phyloP scores from a whole-genome alignment of 2,329 filamentous ascomycete genomes.

The Penicillium aurantiogriseum region DNA sequence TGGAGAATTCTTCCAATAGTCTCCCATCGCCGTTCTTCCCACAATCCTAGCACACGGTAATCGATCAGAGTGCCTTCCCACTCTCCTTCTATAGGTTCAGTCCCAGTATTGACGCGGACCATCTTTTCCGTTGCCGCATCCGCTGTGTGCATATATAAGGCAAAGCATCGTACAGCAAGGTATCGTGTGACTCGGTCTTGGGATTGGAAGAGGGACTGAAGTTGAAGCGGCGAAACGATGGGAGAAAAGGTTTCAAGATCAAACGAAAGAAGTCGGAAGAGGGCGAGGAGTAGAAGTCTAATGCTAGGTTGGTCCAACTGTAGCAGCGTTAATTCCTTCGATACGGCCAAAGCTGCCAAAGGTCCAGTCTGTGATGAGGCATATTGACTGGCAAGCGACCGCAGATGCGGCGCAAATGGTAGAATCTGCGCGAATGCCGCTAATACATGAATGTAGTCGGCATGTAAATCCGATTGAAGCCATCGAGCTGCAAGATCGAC shows the following conservation, averaged over 20 bases:
- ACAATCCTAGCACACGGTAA: conserved; percentile 68
- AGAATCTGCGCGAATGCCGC: conserved; percentile 76
- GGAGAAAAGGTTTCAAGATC: conserved; percentile 67
- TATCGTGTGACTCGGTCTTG: conserved; percentile 65
- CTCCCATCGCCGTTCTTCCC: conserved; percentile 60
- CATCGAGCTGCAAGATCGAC: conserved; percentile 82
- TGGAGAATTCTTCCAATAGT: conserved; percentile 35
- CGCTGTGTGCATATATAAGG: conserved; percentile 72
- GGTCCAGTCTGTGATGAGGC: conserved; percentile 34
- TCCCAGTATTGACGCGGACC: conserved; percentile 63
- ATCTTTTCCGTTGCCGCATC: conserved; percentile 75
- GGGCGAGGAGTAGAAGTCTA: conserved; percentile 60
- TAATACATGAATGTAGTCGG: conserved; percentile 50
- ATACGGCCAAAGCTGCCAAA: conserved; percentile 34
- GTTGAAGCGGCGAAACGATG: conserved; percentile 62
- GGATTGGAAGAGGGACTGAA: conserved; percentile 68
- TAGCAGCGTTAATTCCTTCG: conserved; percentile 29
- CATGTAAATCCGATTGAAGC: conserved; percentile 48
- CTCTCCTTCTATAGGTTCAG: conserved; percentile 62
- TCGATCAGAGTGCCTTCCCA: conserved; percentile 78
- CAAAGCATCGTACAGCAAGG: conserved; percentile 77
- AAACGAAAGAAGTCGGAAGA: conserved; percentile 77
- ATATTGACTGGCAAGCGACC: conserved; percentile 64
- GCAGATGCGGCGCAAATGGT: conserved; percentile 77
- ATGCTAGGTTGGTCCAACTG: conserved; percentile 40